Conservation (phyloP, 768 basidiomycete genomes). For the Amanita phalloides region DNA sequence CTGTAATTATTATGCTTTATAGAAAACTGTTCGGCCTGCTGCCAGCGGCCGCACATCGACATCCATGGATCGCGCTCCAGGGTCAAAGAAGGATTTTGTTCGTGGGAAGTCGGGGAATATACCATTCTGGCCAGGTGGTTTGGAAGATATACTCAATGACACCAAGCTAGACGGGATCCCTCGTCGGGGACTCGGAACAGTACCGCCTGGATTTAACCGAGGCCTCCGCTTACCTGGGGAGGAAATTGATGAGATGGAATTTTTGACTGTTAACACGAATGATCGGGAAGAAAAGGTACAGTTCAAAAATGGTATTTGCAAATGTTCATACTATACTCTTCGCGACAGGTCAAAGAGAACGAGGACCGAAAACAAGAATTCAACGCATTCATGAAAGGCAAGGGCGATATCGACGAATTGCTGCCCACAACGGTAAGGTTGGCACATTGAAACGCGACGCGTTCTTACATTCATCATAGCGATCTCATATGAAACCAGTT, state of each 20-base stretch:
- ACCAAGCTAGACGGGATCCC: conserved; percentile 18
- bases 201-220: conserved; percentile 77
- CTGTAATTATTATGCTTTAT: background rate
- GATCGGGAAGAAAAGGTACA: conserved; percentile 10
- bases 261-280: conserved; percentile 22
- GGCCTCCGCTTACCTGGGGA: conserved; percentile 67
- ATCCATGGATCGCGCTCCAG: conserved; percentile 77
- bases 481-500: conserved; percentile 46
- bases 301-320: background rate
- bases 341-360: conserved; percentile 6
- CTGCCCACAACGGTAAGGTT: conserved; percentile 45
- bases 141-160: conserved; percentile 51
- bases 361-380: conserved; percentile 9
- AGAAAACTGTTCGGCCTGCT: conserved; percentile 48
- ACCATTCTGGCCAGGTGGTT: conserved; percentile 91
- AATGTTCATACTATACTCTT: background rate
- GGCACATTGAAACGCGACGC: background rate
- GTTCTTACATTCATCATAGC: conserved; percentile 22
- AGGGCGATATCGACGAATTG: conserved; percentile 67
- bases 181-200: conserved; percentile 44
- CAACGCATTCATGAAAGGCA: conserved; percentile 4
- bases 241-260: conserved; percentile 32
- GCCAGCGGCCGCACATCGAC: conserved; percentile 75
- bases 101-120: conserved; percentile 89
- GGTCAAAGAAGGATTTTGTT: conserved; percentile 71